Base-by-base conservation (phyloP, 495 filamentous ascomycete species). In the Aspergillus ellipticus region DNA sequence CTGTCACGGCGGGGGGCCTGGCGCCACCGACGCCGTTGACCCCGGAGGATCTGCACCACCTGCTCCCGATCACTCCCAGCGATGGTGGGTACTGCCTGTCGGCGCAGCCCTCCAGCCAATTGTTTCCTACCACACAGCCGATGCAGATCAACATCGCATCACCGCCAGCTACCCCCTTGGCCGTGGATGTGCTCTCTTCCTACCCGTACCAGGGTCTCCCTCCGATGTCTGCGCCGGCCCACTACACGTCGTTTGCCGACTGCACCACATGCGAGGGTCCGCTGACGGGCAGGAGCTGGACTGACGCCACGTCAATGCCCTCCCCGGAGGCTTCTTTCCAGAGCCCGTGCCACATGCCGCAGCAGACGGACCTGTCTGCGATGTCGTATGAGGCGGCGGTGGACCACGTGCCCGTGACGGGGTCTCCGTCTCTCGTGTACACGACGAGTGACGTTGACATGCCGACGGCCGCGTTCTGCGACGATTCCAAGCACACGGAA, bases 21-120 rank as follows among this genome's bases (percentile, higher is more conserved):
- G 75, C 74, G n/a, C 76, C 75, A 19, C 73, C 76, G 31, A 79
- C 76, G 15, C 77, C 75, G 16, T 64, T 77, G 62, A 78, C 71
- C 10, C 76, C 72, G 19, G 74, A 74, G 31, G 74, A 76, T 54
- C 64, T 77, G 56, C 74, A 76, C 49, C 64, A 76, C 54, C 63
- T 78, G 60, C 62, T 78, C 46, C 72, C 74, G 10, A 66, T 66
- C 31, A 69, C 74, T 16, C 68, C 74, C 1, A 69, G 68, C 5
- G 73, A 76, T 29, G 69, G 60, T 45, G 65, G 67, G 33, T 75
- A 75, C 59, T 74, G 70, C 61, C 37, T 76, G 35, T 74, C 75
- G 3, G 69, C 74, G 1, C 72, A 74, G 16, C 72, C 70, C 0
- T 64, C 65, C 4, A 66, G 63, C 49, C 63, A 73, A 19, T 63